phyloP scores from a whole-genome alignment of 2,329 filamentous ascomycete species.

The Colletotrichum camelliae region DNA sequence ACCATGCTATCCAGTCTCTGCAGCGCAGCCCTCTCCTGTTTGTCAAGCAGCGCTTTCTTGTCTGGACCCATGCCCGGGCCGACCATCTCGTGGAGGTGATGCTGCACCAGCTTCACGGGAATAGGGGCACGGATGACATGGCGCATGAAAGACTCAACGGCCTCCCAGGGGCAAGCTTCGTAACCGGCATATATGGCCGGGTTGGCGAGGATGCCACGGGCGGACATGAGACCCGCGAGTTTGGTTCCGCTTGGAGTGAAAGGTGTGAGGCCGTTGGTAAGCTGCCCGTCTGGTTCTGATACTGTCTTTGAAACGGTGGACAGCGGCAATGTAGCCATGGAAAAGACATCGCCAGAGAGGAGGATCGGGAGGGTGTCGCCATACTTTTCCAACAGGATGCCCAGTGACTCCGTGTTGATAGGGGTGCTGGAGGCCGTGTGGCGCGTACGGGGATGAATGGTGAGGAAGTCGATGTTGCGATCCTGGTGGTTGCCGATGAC shows the following conservation, averaged over 20 bases:
- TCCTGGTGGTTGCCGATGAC: constrained; percentile 60
- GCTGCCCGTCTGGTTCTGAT: neutral
- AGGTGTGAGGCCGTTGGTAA: neutral
- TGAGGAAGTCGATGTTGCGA: constrained; percentile 69
- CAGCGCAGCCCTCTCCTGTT: constrained; percentile 58
- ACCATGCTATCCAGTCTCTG: constrained; percentile 57
- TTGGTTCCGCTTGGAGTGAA: constrained; percentile 47
- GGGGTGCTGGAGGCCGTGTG: constrained; percentile 65
- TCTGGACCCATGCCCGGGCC: constrained; percentile 59
- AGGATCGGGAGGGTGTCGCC: constrained; percentile 64
- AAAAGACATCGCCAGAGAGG: constrained; percentile 73
- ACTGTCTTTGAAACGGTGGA: constrained; percentile 26
- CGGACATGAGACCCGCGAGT: constrained; percentile 72
- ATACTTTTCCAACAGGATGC: constrained; percentile 57
- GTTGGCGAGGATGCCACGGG: constrained; percentile 70
- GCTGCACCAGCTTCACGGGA: constrained; percentile 67
- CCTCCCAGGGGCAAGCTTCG: constrained; percentile 64
- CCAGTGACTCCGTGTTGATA: constrained; percentile 66
- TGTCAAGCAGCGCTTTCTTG: constrained; percentile 58
- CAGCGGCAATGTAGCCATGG: constrained; percentile 55
- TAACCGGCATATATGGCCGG: constrained; percentile 68
- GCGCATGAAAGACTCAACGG: constrained; percentile 67
- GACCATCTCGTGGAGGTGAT: constrained; percentile 73
- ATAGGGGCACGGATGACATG: constrained; percentile 62
- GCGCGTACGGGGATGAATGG: constrained; percentile 71